phyloP scores from a whole-genome alignment of 306 rosid genomes.

The Datisca glomerata region DNA sequence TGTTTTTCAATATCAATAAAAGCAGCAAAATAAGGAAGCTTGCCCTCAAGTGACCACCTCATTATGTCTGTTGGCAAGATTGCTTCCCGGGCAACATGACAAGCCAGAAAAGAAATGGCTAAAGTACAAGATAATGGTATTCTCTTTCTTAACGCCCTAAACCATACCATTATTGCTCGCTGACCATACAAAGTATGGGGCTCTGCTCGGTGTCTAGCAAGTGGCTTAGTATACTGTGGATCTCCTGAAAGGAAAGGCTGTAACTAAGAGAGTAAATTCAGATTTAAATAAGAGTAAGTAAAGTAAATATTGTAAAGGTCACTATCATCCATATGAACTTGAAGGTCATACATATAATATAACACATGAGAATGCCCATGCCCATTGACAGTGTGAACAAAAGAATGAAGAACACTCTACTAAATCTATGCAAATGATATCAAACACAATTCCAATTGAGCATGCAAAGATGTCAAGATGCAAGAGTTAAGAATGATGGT shows the following conservation, averaged over 20 bases:
- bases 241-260: conserved; percentile 44
- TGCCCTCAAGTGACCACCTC: conserved; percentile 73
- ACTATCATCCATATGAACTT: too few species aligned
- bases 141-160: conserved; percentile 48
- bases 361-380: too few species aligned
- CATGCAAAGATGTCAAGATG: neutral
- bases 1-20: conserved; percentile 57
- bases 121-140: conserved; percentile 48
- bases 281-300: conserved; percentile 11
- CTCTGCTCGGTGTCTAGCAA: conserved; percentile 26
- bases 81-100: conserved; percentile 80
- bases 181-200: conserved; percentile 45
- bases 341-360: too few species aligned
- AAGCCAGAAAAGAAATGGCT: conserved; percentile 59
- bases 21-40: conserved; percentile 78
- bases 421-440: neutral
- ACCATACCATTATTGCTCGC: conserved; percentile 55
- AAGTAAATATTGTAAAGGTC: too few species aligned
- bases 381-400: neutral
- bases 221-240: conserved; percentile 18
- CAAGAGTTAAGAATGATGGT: neutral
- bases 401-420: conserved; percentile 1
- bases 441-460: neutral
- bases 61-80: conserved; percentile 62
- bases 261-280: too few species aligned